A percentile compares a stretch with the other conserved stretches of the same genome.
These are phyloP conservation scores for Penicillium soppii DNA, from an alignment of 495 filamentous ascomycete genomes.

Conservation along the genomic window DNA sequence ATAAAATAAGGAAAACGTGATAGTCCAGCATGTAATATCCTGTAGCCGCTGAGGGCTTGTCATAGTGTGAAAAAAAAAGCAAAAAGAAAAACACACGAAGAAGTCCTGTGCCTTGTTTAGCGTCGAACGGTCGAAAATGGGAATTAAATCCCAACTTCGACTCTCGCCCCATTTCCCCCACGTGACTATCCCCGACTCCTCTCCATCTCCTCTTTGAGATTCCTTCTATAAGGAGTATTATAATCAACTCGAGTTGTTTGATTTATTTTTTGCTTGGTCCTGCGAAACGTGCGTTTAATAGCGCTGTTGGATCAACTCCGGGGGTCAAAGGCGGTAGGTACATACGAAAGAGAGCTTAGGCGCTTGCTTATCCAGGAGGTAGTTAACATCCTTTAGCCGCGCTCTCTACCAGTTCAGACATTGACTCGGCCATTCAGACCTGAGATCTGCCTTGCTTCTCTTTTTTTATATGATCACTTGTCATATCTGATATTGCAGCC, in stretches of 20 bases:
- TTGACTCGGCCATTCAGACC: conserved; percentile 1
- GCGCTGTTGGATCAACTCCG: conserved; percentile 16
- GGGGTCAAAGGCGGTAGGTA: conserved; percentile 30
- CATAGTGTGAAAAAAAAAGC: conserved; percentile 10
- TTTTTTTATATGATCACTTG: conserved; percentile 8
- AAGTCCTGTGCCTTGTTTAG: conserved; percentile 6
- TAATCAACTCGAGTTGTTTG: conserved; percentile 5
- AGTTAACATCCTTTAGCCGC: conserved; percentile 27
- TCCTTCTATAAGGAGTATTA: neutral
- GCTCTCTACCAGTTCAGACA: conserved; percentile 13
- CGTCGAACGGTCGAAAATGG: conserved; percentile 1
- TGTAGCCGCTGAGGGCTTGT: conserved; percentile 19
- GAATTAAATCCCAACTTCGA: conserved; percentile 6
- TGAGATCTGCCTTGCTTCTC: conserved; percentile 3
- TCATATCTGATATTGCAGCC: conserved; percentile 17
- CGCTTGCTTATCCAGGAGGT: conserved; percentile 41
- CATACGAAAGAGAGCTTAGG: conserved; percentile 17
- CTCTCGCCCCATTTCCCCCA: conserved; percentile 15
- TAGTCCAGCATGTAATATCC: neutral
- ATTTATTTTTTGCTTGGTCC: conserved; percentile 16
- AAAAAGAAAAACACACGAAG: no score
- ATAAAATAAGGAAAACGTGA: neutral
- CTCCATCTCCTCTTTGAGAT: conserved; percentile 11
- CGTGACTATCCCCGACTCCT: conserved; percentile 31
- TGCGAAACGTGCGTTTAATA: conserved; percentile 1